Base-by-base conservation (phyloP, 1,139 yeast genomes). In the Kodamaea suecica region DNA sequence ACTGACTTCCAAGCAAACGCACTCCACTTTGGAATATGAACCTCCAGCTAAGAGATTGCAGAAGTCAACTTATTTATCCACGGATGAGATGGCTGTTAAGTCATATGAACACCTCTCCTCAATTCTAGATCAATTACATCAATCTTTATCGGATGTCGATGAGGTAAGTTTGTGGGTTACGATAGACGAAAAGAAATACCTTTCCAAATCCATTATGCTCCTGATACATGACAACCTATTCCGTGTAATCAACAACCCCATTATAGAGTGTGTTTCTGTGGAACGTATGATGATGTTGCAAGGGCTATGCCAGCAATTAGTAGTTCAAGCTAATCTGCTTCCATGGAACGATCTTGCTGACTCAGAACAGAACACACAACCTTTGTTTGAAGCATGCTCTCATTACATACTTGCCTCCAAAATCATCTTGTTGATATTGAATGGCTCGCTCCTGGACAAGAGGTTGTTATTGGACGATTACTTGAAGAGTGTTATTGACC, bases 381-480 rank as follows among this genome's bases (percentile, higher is more conserved):
- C 21, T 6, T 9, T 36, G 2, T 37, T 44, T 27, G 39, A 39
- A 9, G 17, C 17, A 17, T 29, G 37, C 39, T 21, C 42, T 32
- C 27, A 61, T 57, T 36, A 59, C 66, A 2, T 55, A 65, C 29
- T 53, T 13, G 65, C 78, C 0, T 52, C 69, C 1, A 59, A 63
- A n/a, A 50, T 73, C 2, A 51, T 75, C 5, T 50, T 78, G 34
- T 44, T 57, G 4, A 55, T 76, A 1, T 59, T 76, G 38, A 58
- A 67, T 15, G 54, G 71, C 7, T 56, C 61, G 10, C 51, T 65
- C 29, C 44, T 50, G 7, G 78, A 74, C 31, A 70, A 66, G 39
- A 61, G 56, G 30, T 44, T 77, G 2, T 66, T 64, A 38, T 49
- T 72, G 17, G 83, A 77, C 27, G 67, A 63, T 10, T 65, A 68